Base-by-base conservation (phyloP, 805 yeast genomes). In the Jamesozyma piceae region DNA sequence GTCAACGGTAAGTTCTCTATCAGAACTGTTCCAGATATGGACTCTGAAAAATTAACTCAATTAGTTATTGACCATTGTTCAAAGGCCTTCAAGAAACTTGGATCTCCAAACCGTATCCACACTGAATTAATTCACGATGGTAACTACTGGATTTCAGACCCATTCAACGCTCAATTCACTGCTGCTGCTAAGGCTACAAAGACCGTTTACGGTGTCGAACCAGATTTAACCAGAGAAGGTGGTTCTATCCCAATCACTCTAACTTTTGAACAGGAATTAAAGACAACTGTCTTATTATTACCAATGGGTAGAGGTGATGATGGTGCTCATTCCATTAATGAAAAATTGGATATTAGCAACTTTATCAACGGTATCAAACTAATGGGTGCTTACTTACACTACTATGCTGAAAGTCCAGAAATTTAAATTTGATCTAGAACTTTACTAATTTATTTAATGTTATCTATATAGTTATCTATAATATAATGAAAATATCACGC, bases 251-350 rank as follows among this genome's bases (percentile, higher is more conserved):
- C 99, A 50, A 89, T 92, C 63, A 90, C 99, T 19, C 67, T 92
- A 52, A 82, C 95, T 29, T 92, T 92, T 67, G 96, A 92, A 71
- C 74, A 88, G 57, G 80, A 78, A 61, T 74, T 92, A 58, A 80
- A 84, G 55, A 84, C 94, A 20, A 80, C 80, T 49, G 97, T 89
- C 28, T 72, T 92, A 49, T 72, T 92, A 58, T 76, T 92, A 55
- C 98, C 99, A 49, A 84, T 92, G 83, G 99, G 99, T 51, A 82
- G 94, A 68, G 98, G 98, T 53, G 97, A 92, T 63, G 99, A 92
- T 60, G 98, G 98, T 55, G 98, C 99, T 37, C 99, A 92, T 65
- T 87, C 96, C 19, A 88, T 92, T 57, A 92, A 92, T 62, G 99
- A 92, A 70, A 92, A 92, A 71, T 69, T 92, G 55, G 84, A 94